Conservation (phyloP, 2,329 filamentous ascomycete genomes). For the Fusarium torulosum region DNA sequence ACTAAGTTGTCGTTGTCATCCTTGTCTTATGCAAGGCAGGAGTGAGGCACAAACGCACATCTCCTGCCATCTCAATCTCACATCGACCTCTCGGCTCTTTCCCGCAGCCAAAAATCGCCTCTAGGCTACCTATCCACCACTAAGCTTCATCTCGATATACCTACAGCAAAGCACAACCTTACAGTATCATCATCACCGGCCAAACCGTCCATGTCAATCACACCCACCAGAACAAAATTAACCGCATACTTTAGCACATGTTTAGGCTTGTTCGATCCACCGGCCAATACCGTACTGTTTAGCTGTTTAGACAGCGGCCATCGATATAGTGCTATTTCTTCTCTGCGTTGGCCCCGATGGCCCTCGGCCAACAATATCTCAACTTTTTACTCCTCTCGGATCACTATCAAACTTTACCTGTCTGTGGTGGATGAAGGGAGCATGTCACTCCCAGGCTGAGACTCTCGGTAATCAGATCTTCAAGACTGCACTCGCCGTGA, state of each 20-base stretch:
- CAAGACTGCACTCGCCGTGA: slow-evolving; percentile 6
- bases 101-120: no score
- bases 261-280: neutral
- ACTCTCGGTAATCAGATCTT: slow-evolving; percentile 34
- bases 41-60: neutral
- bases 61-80: neutral
- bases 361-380: neutral
- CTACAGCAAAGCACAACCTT: neutral
- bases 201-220: neutral
- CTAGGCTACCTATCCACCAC: no score
- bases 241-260: neutral
- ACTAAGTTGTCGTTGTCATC: neutral
- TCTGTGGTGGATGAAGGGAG: neutral
- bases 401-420: neutral
- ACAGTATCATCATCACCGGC: neutral
- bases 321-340: neutral
- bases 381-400: slow-evolving; percentile 2
- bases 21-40: neutral
- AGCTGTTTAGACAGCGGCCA: neutral
- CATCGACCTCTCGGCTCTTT: neutral
- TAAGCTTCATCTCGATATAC: neutral
- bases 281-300: neutral
- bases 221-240: neutral
- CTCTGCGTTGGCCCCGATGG: neutral
- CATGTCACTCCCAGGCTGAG: slow-evolving; percentile 6